Conservation (phyloP, 805 yeast genomes). For the Yarrowia hollandica region DNA sequence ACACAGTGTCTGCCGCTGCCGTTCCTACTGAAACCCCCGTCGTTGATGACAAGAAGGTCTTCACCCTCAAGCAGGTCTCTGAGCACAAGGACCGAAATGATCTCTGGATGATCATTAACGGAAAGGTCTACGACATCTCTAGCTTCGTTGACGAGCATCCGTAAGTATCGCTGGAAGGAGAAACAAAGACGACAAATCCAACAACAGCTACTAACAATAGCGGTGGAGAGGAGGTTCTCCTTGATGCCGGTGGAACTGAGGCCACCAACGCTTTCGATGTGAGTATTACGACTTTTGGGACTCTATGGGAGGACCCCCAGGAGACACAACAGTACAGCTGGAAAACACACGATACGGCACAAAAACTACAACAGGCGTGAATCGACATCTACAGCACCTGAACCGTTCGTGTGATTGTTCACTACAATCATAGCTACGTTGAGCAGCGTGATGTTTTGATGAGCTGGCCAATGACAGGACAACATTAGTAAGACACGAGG, state of each 20-base stretch:
- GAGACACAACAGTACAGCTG: not conserved
- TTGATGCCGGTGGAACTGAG: constrained; percentile 79
- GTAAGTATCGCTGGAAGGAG: constrained; percentile 33
- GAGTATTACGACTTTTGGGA: not conserved
- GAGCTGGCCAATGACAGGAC: constrained; percentile 51
- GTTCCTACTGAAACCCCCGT: constrained; percentile 9
- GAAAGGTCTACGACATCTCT: constrained; percentile 67
- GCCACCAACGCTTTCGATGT: constrained; percentile 64
- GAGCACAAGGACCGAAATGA: constrained; percentile 53
- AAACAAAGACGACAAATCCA: not conserved
- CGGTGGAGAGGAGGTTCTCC: constrained; percentile 81
- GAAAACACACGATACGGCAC: not conserved
- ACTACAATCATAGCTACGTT: no score
- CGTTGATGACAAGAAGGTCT: constrained; percentile 34
- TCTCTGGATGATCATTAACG: constrained; percentile 70
- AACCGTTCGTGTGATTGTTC: no score
- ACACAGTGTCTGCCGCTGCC: constrained; percentile 23
- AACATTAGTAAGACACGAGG: constrained; percentile 28
- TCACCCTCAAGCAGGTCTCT: constrained; percentile 48
- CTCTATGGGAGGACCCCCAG: not conserved
- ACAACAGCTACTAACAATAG: constrained; percentile 30
- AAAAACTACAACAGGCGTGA: no score
- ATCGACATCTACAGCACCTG: no score
- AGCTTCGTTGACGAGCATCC: constrained; percentile 62
- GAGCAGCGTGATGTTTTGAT: constrained; percentile 35